Evolutionary conservation across 2,329 filamentous ascomycete genomes (phyloP).

Genomic region (Colletotrichum graminicola): DNA sequence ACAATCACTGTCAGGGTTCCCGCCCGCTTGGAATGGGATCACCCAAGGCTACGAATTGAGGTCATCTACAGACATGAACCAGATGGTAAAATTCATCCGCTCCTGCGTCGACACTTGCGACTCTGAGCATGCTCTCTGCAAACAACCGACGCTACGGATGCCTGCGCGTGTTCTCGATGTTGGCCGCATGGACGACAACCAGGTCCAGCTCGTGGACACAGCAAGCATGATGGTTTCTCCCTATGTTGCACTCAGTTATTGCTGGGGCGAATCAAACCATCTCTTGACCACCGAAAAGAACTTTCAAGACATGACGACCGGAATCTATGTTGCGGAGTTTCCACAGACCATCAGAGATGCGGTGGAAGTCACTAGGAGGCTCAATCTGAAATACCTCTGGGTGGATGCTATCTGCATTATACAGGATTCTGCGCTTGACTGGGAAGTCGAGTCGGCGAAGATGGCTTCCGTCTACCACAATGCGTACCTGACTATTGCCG

Average conservation of each 20-base stretch:
- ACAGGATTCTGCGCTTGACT: conserved; percentile 46
- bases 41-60: neutral
- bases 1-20: neutral
- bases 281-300: neutral
- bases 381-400: conserved; percentile 42
- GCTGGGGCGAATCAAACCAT: neutral
- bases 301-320: neutral
- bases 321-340: neutral
- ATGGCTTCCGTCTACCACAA: conserved; percentile 48
- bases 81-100: neutral
- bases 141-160: neutral
- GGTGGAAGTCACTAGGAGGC: conserved; percentile 1
- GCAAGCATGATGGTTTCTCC: neutral
- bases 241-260: conserved; percentile 2
- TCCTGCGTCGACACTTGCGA: neutral
- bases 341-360: neutral
- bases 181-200: neutral
- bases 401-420: conserved; percentile 45
- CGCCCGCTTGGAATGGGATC: neutral
- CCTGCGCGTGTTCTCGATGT: neutral
- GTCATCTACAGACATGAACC: neutral
- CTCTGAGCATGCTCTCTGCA: neutral
- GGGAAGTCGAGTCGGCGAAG: conserved; percentile 46
- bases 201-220: neutral
- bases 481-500: conserved; percentile 44